These are phyloP conservation scores for Plasmodium coatneyi DNA, from an alignment of 169 alveolate genomes.

Conservation along the genomic window DNA sequence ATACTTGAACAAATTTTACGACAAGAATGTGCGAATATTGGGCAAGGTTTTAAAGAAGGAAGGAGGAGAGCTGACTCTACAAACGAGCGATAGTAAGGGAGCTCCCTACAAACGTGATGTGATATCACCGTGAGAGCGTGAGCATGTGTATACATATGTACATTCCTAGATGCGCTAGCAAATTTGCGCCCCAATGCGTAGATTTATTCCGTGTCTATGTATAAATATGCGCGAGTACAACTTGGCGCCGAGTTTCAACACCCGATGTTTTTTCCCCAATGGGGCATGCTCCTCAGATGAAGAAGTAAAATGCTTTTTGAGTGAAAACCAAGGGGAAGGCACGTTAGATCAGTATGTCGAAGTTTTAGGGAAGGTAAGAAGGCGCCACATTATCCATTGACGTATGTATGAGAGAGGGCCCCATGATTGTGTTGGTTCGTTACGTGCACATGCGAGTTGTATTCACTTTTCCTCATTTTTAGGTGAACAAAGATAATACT, in stretches of 20 bases:
- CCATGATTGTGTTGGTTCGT: not conserved
- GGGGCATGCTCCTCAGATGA: slow-evolving; percentile 14
- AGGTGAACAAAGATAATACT: slow-evolving; percentile 69
- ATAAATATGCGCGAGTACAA: not conserved
- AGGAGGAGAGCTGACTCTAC: slow-evolving; percentile 29
- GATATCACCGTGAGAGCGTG: not conserved
- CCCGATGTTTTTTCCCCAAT: not conserved
- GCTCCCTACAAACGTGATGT: not conserved
- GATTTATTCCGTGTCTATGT: not conserved
- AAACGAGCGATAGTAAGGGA: slow-evolving; percentile 50
- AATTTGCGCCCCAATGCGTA: not conserved
- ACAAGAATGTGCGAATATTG: slow-evolving; percentile 69
- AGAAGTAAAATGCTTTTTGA: slow-evolving; percentile 59
- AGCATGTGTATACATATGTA: not conserved
- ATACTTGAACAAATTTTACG: slow-evolving; percentile 52
- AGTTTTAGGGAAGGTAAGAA: slow-evolving; percentile 70
- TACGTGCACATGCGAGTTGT: not conserved
- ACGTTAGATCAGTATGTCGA: slow-evolving; percentile 63
- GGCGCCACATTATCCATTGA: not conserved
- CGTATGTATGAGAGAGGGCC: not conserved
- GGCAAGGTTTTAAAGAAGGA: slow-evolving; percentile 73
- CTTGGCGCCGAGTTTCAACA: not conserved
- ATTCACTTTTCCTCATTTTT: not conserved
- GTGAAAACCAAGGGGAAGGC: slow-evolving; percentile 38
- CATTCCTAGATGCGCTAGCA: not conserved